These are phyloP conservation scores for Conticribra weissflogii DNA, from an alignment of 108 stramenopile species.

Conservation along the genomic window DNA sequence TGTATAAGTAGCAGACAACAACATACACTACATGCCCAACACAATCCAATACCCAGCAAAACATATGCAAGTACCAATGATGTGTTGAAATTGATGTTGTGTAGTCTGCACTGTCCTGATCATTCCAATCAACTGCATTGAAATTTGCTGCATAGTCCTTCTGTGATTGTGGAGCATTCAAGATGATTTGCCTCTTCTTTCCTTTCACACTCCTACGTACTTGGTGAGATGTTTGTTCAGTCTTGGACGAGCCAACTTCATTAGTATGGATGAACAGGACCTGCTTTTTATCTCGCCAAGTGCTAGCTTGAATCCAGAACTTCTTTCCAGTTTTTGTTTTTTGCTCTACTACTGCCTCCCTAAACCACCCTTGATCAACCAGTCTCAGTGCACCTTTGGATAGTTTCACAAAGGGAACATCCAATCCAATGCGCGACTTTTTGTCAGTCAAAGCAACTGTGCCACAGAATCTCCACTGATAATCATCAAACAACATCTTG, in stretches of 20 bases:
- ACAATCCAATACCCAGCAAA: neutral
- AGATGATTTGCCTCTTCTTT: neutral
- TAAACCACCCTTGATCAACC: constrained; percentile 16
- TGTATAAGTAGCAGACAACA: neutral
- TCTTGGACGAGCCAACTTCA: constrained; percentile 14
- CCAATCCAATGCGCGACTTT: neutral
- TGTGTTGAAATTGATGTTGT: neutral
- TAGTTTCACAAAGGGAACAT: constrained; percentile 22
- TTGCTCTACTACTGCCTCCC: constrained; percentile 18
- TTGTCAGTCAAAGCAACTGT: constrained; percentile 23
- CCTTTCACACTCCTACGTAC: constrained; percentile 1
- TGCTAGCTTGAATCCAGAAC: constrained; percentile 16
- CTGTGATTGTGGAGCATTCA: neutral
- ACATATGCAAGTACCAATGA: neutral
- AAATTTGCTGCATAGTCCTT: neutral
- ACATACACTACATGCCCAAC: neutral
- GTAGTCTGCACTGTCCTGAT: neutral
- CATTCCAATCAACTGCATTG: neutral
- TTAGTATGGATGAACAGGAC: constrained; percentile 14
- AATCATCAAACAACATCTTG: constrained; percentile 7
- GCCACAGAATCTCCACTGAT: constrained; percentile 12
- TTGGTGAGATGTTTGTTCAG: neutral
- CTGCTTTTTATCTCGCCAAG: constrained; percentile 24
- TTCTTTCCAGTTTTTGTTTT: constrained; percentile 1
- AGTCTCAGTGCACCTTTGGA: constrained; percentile 9